A percentile compares a stretch with the other conserved stretches of the same genome.
phyloP scores from a whole-genome alignment of 805 yeast species.

The Jamesozyma rosinii region DNA sequence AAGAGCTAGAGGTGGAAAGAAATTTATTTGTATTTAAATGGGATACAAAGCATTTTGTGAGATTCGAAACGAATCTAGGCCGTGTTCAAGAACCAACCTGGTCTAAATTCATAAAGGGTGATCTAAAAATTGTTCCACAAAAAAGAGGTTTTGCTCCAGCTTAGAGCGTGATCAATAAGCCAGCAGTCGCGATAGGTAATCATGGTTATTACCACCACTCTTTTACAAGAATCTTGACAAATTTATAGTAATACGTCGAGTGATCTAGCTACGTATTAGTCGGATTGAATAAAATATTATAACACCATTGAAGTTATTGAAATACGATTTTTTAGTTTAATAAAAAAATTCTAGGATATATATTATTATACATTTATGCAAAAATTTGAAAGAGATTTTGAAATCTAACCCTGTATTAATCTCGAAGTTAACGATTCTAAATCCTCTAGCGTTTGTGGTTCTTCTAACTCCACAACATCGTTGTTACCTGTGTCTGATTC shows the following conservation, averaged over 20 bases:
- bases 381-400: not conserved
- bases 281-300: too few relatives aligned
- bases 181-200: not conserved
- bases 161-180: not conserved
- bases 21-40: slow-evolving; percentile 17
- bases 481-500: slow-evolving; percentile 27
- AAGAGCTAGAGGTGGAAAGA: slow-evolving; percentile 1
- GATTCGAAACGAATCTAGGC: slow-evolving; percentile 14
- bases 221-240: too few relatives aligned
- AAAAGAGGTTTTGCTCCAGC: not conserved
- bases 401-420: slow-evolving; percentile 22
- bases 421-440: slow-evolving; percentile 75
- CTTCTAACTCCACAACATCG: slow-evolving; percentile 62
- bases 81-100: slow-evolving; percentile 24
- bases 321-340: too few relatives aligned
- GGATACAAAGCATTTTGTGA: slow-evolving; percentile 9
- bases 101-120: slow-evolving; percentile 22
- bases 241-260: too few relatives aligned
- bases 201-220: too few relatives aligned
- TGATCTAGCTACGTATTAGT: too few relatives aligned
- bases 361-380: too few relatives aligned
- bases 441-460: slow-evolving; percentile 87
- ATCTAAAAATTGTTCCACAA: slow-evolving; percentile 13
- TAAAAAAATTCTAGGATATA: not conserved
- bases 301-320: too few relatives aligned